Evolutionary conservation across 179 eudicot species (phyloP).

Genomic region (Dionaea muscipula): DNA sequence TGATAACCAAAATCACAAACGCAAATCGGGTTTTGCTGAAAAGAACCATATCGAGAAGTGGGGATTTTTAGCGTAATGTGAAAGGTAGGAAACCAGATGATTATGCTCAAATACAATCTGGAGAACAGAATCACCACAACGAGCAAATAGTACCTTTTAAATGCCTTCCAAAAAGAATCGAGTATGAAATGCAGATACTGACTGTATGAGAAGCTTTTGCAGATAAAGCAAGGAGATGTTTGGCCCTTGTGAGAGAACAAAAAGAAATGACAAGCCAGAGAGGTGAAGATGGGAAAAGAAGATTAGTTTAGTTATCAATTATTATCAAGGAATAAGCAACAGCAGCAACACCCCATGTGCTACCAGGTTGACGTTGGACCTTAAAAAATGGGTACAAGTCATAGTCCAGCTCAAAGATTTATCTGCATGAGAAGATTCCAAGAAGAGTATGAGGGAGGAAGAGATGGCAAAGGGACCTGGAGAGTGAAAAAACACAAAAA

Average conservation of each 20-base stretch:
- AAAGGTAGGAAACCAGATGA: background rate
- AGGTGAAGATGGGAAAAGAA: background rate
- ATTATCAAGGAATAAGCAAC: slow-evolving; percentile 14
- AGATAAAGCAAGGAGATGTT: slow-evolving; percentile 37
- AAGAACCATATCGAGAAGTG: slow-evolving; percentile 9
- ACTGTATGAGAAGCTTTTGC: slow-evolving; percentile 22
- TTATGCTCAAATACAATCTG: too few species aligned
- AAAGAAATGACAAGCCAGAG: slow-evolving; percentile 23
- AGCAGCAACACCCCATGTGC: slow-evolving; percentile 26
- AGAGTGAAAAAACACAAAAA: background rate
- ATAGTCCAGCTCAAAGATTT: slow-evolving; percentile 16
- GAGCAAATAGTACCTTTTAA: background rate
- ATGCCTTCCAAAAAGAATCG: background rate
- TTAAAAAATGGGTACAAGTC: background rate
- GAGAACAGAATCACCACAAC: background rate
- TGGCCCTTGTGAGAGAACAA: slow-evolving; percentile 14
- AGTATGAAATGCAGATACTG: background rate
- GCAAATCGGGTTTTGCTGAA: slow-evolving; percentile 16
- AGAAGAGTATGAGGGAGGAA: slow-evolving; percentile 8
- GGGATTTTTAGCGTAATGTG: too few species aligned
- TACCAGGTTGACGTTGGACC: slow-evolving; percentile 14
- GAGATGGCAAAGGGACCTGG: background rate
- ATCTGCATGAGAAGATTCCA: slow-evolving; percentile 17
- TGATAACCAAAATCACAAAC: slow-evolving; percentile 12
- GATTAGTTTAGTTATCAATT: too few species aligned